Percentiles rank a stretch among this genome's conserved stretches.
Conservation (phyloP, 176 grass and related monocot genomes). For the Canna indica region DNA sequence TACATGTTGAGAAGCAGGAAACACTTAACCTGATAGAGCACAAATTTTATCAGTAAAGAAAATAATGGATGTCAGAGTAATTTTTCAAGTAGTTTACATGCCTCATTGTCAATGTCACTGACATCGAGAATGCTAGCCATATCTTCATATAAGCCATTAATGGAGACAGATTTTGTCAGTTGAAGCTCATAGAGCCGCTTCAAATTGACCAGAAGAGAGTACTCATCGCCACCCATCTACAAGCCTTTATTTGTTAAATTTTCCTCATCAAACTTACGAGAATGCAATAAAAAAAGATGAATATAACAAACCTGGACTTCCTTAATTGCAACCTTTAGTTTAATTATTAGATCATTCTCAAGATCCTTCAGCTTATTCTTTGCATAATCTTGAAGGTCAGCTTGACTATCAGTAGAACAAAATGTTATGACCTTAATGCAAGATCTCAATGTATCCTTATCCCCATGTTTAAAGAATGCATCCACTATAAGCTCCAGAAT, state of each 20-base stretch:
- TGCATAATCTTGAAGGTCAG: constrained; percentile 81
- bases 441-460: constrained; percentile 86
- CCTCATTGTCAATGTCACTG: constrained; percentile 96
- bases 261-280: neutral
- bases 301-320: constrained; percentile 65
- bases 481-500: constrained; percentile 69
- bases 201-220: constrained; percentile 96
- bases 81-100: neutral
- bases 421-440: constrained; percentile 79
- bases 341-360: constrained; percentile 72
- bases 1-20: constrained; percentile 95
- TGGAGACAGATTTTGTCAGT: constrained; percentile 55
- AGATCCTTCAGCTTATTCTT: constrained; percentile 80
- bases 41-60: constrained; percentile 1
- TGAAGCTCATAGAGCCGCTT: constrained; percentile 93
- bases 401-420: constrained; percentile 69
- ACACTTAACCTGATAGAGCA: constrained; percentile 67
- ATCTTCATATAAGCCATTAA: constrained; percentile 73
- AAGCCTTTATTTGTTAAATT: constrained; percentile 23
- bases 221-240: constrained; percentile 97
- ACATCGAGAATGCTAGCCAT: constrained; percentile 70
- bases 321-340: constrained; percentile 84
- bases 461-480: constrained; percentile 97
- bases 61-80: neutral
- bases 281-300: neutral